These are phyloP conservation scores for Coleophoma eucalyptorum DNA, from an alignment of 2,329 filamentous ascomycete species.

Conservation along the genomic window DNA sequence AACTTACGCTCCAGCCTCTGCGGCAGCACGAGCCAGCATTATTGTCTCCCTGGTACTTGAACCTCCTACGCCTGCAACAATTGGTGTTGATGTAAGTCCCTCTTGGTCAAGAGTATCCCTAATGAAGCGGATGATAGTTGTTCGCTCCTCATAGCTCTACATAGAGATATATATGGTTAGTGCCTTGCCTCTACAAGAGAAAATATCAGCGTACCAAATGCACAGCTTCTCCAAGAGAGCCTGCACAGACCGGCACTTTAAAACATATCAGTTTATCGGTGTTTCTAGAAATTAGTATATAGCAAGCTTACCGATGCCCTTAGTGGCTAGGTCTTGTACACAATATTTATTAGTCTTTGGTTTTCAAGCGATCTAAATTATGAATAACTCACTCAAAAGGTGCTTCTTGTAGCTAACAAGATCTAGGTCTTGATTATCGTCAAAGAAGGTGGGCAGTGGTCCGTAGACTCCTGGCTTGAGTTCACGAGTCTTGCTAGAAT, in stretches of 20 bases:
- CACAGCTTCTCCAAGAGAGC: conserved; percentile 2
- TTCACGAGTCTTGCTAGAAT: background rate
- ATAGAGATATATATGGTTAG: background rate
- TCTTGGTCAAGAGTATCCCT: conserved; percentile 32
- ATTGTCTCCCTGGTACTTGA: conserved; percentile 30
- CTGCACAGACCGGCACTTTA: background rate
- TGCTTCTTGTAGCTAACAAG: background rate
- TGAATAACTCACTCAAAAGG: background rate
- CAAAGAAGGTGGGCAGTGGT: background rate
- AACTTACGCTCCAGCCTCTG: conserved; percentile 28
- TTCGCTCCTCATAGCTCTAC: conserved; percentile 27
- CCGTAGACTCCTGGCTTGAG: background rate
- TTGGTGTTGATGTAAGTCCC: conserved; percentile 30
- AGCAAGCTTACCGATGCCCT: background rate
- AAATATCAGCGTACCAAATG: background rate
- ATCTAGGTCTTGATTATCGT: background rate
- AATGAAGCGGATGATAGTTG: conserved; percentile 34
- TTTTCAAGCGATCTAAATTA: background rate
- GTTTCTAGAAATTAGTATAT: background rate
- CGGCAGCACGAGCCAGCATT: conserved; percentile 30
- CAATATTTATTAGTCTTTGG: background rate
- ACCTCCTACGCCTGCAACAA: conserved; percentile 40
- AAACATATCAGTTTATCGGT: background rate
- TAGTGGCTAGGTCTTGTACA: background rate
- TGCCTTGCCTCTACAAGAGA: background rate